Conservation (phyloP, 1,284 basidiomycete genomes). For the Stygiomarasmius scandens region DNA sequence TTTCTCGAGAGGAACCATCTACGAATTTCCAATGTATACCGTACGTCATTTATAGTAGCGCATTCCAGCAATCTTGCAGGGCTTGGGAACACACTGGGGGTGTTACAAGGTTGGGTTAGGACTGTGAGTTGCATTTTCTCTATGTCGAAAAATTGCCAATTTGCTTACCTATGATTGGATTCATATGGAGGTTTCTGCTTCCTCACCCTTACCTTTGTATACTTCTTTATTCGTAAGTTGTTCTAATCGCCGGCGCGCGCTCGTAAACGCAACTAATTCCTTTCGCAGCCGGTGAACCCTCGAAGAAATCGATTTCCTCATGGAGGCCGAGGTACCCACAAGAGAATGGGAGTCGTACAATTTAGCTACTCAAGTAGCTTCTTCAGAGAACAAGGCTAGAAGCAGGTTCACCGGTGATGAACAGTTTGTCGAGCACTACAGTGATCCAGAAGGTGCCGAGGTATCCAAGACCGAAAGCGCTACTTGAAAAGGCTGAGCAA, state of each 20-base stretch:
- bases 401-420: neutral
- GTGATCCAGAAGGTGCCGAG: neutral
- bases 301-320: constrained; percentile 14
- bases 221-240: constrained; percentile 10
- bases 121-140: neutral
- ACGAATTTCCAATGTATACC: constrained; percentile 35
- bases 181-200: constrained; percentile 9
- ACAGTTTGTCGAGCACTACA: neutral
- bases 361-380: neutral
- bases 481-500: no score
- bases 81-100: constrained; percentile 79
- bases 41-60: constrained; percentile 57
- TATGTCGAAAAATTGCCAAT: neutral
- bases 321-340: constrained; percentile 12
- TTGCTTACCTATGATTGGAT: constrained; percentile 7
- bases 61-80: constrained; percentile 62
- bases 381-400: neutral
- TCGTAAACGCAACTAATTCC: no score
- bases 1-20: neutral
- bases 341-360: constrained; percentile 5
- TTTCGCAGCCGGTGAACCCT: constrained; percentile 3
- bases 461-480: neutral
- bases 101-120: constrained; percentile 38
- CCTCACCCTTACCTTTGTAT: constrained; percentile 12
- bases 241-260: no score